A percentile compares a stretch with the other conserved stretches of the same genome.
Conservation (phyloP, 2,329 filamentous ascomycete species). For the Xylariaceae sp. region DNA sequence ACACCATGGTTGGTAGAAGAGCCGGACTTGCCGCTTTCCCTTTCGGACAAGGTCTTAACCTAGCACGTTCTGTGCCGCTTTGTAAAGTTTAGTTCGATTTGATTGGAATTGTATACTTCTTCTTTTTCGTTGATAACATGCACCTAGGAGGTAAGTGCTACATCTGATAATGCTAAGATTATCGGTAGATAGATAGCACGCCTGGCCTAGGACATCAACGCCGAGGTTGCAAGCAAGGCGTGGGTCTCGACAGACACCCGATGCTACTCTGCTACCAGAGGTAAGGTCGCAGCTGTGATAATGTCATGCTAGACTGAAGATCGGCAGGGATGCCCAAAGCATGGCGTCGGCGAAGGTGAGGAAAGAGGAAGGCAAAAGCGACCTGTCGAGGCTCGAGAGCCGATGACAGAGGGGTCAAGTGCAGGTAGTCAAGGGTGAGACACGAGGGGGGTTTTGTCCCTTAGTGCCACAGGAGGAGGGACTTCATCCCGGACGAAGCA, state of each 20-base stretch:
- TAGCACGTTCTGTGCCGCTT: no score
- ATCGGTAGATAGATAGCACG: no score
- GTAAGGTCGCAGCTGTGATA: slow-evolving; percentile 4
- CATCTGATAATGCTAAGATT: no score
- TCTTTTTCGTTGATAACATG: slow-evolving; percentile 1
- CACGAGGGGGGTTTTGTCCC: no score
- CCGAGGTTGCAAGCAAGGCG: neutral
- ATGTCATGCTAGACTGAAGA: slow-evolving; percentile 8
- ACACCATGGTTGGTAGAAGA: slow-evolving; percentile 25
- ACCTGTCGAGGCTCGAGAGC: slow-evolving; percentile 1
- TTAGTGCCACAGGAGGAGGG: no score
- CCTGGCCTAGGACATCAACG: neutral
- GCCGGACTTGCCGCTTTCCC: slow-evolving; percentile 10
- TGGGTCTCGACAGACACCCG: slow-evolving; percentile 9
- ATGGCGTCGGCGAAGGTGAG: slow-evolving; percentile 13
- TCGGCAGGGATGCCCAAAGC: slow-evolving; percentile 10
- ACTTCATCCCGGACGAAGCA: slow-evolving; percentile 7
- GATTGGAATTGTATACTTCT: no score
- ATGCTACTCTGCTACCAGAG: slow-evolving; percentile 11
- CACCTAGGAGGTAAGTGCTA: neutral
- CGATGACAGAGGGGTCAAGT: neutral
- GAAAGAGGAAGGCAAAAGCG: slow-evolving; percentile 10
- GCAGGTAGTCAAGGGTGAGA: no score
- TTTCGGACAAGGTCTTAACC: slow-evolving; percentile 3
- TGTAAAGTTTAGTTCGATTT: no score